These are phyloP conservation scores for Vitis rotundifolia DNA, from an alignment of 164 flowering plant species.

Conservation along the genomic window DNA sequence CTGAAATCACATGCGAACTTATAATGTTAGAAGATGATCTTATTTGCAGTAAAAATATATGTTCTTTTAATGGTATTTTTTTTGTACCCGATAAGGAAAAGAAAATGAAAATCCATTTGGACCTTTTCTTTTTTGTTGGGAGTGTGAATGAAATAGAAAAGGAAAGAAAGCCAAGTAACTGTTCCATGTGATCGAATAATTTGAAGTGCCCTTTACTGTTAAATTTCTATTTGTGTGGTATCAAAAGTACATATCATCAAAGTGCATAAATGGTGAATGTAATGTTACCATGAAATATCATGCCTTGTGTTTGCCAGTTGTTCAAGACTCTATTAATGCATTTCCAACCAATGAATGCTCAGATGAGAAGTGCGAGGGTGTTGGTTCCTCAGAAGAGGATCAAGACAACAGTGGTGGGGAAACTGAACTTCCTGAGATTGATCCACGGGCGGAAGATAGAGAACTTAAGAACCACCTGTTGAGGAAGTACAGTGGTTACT, in stretches of 20 bases:
- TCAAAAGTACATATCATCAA: no score
- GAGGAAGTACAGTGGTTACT: constrained; percentile 90
- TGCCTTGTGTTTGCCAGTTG: background rate
- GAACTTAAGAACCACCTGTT: constrained; percentile 85
- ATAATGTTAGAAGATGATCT: no score
- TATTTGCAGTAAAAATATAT: no score
- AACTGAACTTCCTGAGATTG: constrained; percentile 70
- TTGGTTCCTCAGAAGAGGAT: constrained; percentile 86
- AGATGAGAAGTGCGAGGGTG: constrained; percentile 73
- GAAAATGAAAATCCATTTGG: no score
- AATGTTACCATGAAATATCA: background rate
- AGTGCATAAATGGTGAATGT: no score
- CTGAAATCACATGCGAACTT: no score
- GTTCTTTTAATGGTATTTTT: no score
- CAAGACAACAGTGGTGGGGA: constrained; percentile 80
- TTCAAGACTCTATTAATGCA: background rate
- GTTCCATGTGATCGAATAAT: no score
- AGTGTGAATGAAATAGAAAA: no score
- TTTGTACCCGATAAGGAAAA: no score
- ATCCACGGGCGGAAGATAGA: constrained; percentile 87
- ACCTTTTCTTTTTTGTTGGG: no score
- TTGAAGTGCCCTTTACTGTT: background rate
- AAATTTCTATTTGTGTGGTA: background rate
- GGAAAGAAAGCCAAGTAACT: no score
- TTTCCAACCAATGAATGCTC: constrained; percentile 2